Evolutionary conservation across 495 filamentous ascomycete species (phyloP).

Genomic region (Massariosphaeria phaeospora): DNA sequence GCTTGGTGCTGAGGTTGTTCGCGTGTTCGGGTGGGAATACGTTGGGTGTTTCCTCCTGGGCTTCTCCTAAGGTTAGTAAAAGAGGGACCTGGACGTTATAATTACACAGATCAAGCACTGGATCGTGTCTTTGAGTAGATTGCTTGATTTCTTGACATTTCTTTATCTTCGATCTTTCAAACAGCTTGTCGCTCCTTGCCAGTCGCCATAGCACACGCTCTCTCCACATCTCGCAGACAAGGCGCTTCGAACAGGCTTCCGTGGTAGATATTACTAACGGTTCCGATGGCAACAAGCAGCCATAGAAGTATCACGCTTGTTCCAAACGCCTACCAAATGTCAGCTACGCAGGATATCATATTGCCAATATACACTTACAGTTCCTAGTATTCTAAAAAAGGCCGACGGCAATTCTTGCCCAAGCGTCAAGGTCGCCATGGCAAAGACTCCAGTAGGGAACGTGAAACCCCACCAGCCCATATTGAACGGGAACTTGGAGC

Average conservation of each 20-base stretch:
- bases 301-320: conserved; percentile 49
- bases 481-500: conserved; percentile 56
- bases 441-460: conserved; percentile 56
- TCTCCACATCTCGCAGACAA: conserved; percentile 44
- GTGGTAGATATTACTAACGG: conserved; percentile 42
- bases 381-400: conserved; percentile 51
- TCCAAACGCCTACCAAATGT: conserved; percentile 45
- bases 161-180: no score
- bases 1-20: neutral
- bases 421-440: conserved; percentile 47
- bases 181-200: neutral
- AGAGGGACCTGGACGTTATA: no score
- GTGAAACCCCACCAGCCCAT: conserved; percentile 67
- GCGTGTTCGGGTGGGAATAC: no score
- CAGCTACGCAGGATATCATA: neutral
- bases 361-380: conserved; percentile 34
- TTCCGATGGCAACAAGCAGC: conserved; percentile 47
- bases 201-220: no score
- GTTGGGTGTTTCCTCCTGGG: no score
- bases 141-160: no score
- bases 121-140: no score
- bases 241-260: conserved; percentile 51
- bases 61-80: no score
- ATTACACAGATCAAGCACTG: no score
- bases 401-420: conserved; percentile 48